Percentiles rank a stretch among this genome's conserved stretches.
Evolutionary conservation across 1,139 yeast species (phyloP).

Genomic region (Geotrichum aggregatum): DNA sequence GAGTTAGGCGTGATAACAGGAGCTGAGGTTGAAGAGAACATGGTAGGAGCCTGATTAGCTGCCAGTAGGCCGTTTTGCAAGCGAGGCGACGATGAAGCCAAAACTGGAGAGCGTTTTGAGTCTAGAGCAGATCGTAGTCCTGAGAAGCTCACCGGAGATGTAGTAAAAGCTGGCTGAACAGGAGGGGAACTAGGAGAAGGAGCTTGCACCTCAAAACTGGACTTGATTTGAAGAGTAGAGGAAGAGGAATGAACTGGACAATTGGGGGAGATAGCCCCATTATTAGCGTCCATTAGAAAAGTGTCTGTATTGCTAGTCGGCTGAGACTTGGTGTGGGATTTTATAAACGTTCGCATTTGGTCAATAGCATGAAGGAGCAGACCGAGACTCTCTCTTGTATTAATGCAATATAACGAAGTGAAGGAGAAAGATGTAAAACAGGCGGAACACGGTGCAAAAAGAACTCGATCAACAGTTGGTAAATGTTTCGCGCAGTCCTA

Average conservation of each 20-base stretch:
- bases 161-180: neutral
- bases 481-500: no score
- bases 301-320: conserved; percentile 22
- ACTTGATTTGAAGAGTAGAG: neutral
- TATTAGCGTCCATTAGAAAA: neutral
- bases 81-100: neutral
- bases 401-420: neutral
- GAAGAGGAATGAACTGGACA: neutral
- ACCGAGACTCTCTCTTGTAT: neutral
- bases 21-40: neutral
- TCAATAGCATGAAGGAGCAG: neutral
- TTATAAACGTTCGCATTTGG: conserved; percentile 29
- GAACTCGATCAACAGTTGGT: no score
- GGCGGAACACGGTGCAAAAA: no score
- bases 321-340: conserved; percentile 25
- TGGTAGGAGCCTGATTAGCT: neutral
- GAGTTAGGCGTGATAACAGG: conserved; percentile 4
- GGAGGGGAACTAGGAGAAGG: neutral
- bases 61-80: neutral
- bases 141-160: neutral
- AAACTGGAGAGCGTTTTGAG: neutral
- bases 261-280: neutral
- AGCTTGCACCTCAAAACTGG: neutral
- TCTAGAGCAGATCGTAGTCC: neutral
- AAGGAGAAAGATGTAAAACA: no score